phyloP scores from a whole-genome alignment of 2,329 filamentous ascomycete genomes.

The Kalaharituber pfeilii region DNA sequence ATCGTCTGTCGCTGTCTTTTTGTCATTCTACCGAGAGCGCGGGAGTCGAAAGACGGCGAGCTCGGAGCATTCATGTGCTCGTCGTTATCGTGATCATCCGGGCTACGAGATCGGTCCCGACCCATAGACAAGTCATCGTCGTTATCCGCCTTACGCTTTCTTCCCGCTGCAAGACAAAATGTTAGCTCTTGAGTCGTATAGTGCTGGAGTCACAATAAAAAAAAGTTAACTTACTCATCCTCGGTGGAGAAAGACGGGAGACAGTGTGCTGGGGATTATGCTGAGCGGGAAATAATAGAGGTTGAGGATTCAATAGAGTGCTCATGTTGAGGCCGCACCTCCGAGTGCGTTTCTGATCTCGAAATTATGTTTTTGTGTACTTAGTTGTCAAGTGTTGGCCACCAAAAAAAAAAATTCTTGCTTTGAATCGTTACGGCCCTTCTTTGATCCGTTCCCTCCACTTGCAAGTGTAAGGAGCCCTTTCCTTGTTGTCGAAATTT shows the following conservation, averaged over 20 bases:
- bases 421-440: conserved; percentile 72
- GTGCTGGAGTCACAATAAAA: not conserved
- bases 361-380: no score
- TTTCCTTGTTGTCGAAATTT: no score
- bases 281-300: conserved; percentile 40
- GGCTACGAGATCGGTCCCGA: conserved; percentile 1
- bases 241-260: conserved; percentile 41
- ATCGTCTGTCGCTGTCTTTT: conserved; percentile 53
- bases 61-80: conserved; percentile 89
- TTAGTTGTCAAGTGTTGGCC: no score
- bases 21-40: conserved; percentile 42
- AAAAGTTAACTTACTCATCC: conserved; percentile 35
- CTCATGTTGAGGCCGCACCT: conserved; percentile 16
- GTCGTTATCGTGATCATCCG: conserved; percentile 34
- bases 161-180: conserved; percentile 31
- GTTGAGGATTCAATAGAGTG: conserved; percentile 15
- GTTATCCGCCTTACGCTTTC: conserved; percentile 77
- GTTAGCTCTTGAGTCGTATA: not conserved
- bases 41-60: conserved; percentile 56
- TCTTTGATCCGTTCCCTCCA: conserved; percentile 56
- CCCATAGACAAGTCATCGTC: conserved; percentile 34
- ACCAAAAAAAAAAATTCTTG: conserved; percentile 75
- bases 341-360: no score
- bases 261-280: not conserved
- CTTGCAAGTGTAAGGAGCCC: no score